These are phyloP conservation scores for Royoungia palumana DNA, from an alignment of 768 basidiomycete genomes.

Conservation along the genomic window DNA sequence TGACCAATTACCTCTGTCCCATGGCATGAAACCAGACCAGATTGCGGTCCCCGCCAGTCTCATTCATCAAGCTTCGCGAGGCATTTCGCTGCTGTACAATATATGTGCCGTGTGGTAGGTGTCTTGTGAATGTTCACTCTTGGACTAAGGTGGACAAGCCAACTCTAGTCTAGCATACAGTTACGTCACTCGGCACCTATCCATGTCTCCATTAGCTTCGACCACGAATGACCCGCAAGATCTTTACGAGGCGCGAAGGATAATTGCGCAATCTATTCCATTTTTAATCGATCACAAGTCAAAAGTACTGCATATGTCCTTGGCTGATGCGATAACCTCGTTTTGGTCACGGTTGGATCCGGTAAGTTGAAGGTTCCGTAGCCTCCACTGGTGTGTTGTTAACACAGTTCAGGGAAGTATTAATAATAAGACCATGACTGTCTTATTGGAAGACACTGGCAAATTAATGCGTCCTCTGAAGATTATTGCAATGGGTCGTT, in stretches of 20 bases:
- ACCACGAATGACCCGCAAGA: constrained; percentile 41
- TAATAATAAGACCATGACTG: constrained; percentile 41
- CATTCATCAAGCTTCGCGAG: constrained; percentile 35
- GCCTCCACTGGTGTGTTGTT: background rate
- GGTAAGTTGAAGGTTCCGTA: constrained; percentile 14
- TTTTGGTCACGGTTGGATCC: constrained; percentile 61
- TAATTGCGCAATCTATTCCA: constrained; percentile 55
- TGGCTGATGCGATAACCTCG: constrained; percentile 55
- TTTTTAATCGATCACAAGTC: constrained; percentile 64
- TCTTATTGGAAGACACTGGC: constrained; percentile 56
- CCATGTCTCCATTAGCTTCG: constrained; percentile 53
- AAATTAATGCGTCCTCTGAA: constrained; percentile 48
- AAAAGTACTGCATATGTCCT: constrained; percentile 45
- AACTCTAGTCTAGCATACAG: constrained; percentile 61
- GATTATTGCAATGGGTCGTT: constrained; percentile 13
- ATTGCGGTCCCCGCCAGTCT: constrained; percentile 47
- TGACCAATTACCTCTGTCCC: constrained; percentile 10
- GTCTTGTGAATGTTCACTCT: background rate
- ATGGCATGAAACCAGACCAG: constrained; percentile 40
- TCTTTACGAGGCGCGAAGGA: constrained; percentile 41
- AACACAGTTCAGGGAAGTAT: constrained; percentile 30
- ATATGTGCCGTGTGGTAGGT: constrained; percentile 65
- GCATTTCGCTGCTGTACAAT: constrained; percentile 61
- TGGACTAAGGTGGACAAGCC: background rate
- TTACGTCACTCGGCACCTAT: constrained; percentile 61